Evolutionary conservation across 139 green algal genomes (phyloP).

Genomic region (Yamagishiella unicocca): DNA sequence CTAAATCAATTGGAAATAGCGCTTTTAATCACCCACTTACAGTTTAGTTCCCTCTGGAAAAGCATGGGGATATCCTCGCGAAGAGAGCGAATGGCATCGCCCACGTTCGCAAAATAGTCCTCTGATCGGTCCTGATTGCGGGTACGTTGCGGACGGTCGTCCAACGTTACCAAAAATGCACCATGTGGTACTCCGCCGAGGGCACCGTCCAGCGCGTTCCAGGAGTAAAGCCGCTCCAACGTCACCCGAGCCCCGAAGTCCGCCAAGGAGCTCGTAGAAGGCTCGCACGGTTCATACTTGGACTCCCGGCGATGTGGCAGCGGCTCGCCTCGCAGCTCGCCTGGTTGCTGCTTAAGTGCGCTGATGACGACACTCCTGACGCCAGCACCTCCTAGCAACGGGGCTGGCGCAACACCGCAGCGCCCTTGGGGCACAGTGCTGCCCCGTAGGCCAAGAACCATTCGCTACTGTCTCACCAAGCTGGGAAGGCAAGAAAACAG

Average conservation of each 20-base stretch:
- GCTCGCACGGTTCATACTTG: constrained; percentile 36
- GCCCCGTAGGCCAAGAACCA: constrained; percentile 25
- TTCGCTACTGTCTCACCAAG: background rate
- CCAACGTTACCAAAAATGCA: constrained; percentile 22
- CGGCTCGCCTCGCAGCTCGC: constrained; percentile 2
- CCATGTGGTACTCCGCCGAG: background rate
- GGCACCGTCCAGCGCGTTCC: background rate
- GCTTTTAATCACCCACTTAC: constrained; percentile 63
- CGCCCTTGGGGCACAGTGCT: background rate
- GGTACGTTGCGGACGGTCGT: constrained; percentile 51
- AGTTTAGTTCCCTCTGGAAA: constrained; percentile 91
- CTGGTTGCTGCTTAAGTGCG: background rate
- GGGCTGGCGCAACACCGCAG: background rate
- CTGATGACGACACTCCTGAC: constrained; percentile 6
- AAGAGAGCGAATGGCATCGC: constrained; percentile 91
- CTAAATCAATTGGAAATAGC: no score
- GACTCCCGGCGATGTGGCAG: background rate
- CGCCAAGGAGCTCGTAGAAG: constrained; percentile 37
- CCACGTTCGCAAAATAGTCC: constrained; percentile 96
- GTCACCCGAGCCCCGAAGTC: constrained; percentile 40
- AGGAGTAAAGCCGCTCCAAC: constrained; percentile 37
- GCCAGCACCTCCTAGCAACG: background rate
- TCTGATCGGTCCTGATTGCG: constrained; percentile 55
- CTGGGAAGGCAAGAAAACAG: no score
- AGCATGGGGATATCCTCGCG: constrained; percentile 89